phyloP scores from a whole-genome alignment of 1,284 basidiomycete genomes.

The Sporisorium iseilematis-ciliati region DNA sequence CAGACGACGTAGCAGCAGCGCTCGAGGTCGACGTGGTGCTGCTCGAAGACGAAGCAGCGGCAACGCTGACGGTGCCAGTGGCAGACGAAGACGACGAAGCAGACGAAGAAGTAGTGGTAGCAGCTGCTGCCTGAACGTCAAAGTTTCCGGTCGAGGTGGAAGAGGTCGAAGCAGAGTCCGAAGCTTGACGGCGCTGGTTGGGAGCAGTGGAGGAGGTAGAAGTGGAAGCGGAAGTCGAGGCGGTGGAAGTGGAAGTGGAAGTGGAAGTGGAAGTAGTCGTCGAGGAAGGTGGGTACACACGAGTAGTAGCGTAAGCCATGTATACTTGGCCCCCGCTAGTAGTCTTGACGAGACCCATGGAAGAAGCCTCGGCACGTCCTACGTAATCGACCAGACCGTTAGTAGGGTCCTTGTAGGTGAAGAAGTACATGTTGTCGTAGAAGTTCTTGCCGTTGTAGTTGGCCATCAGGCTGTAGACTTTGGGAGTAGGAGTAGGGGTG shows the following conservation, averaged over 20 bases:
- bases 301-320: constrained; percentile 56
- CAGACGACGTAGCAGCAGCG: constrained; percentile 22
- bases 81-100: constrained; percentile 6
- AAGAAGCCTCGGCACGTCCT: constrained; percentile 28
- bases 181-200: constrained; percentile 15
- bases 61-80: neutral
- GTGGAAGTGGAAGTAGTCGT: constrained; percentile 7
- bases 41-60: constrained; percentile 11
- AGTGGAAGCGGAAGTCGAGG: constrained; percentile 8
- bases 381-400: constrained; percentile 54
- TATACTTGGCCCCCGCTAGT: constrained; percentile 39
- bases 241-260: constrained; percentile 8
- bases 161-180: constrained; percentile 15
- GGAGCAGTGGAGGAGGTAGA: constrained; percentile 16
- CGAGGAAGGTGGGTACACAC: constrained; percentile 31
- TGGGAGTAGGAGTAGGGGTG: constrained; percentile 31
- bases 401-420: constrained; percentile 55
- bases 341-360: constrained; percentile 40
- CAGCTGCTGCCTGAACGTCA: neutral
- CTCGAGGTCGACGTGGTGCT: constrained; percentile 14
- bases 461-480: constrained; percentile 41
- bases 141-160: constrained; percentile 5
- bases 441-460: constrained; percentile 53
- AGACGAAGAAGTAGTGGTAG: neutral
- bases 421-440: constrained; percentile 60